Conservation (phyloP, 2,329 filamentous ascomycete genomes). For the Trichophyton verrucosum region DNA sequence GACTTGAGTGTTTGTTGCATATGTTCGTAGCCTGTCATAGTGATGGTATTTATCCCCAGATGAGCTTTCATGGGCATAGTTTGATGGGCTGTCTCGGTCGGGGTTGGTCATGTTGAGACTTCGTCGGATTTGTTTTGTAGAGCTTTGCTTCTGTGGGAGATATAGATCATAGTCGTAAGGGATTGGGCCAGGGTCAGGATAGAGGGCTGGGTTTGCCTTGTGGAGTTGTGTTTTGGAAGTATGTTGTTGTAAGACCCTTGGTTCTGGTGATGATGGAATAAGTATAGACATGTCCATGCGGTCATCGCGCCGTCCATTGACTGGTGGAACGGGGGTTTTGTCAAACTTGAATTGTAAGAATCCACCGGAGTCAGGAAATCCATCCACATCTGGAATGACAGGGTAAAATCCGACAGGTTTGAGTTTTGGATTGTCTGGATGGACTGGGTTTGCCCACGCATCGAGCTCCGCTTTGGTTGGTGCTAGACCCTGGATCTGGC, state of each 20-base stretch:
- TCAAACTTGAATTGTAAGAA: slow-evolving; percentile 51
- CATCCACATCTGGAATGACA: slow-evolving; percentile 48
- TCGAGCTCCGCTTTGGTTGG: slow-evolving; percentile 43
- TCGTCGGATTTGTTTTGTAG: slow-evolving; percentile 41
- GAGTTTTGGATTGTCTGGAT: slow-evolving; percentile 46
- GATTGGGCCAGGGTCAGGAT: slow-evolving; percentile 41
- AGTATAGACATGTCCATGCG: slow-evolving; percentile 49
- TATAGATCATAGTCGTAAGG: slow-evolving; percentile 50
- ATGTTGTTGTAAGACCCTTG: slow-evolving; percentile 37
- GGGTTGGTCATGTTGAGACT: slow-evolving; percentile 44
- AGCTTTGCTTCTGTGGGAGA: slow-evolving; percentile 39
- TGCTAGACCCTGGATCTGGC: slow-evolving; percentile 42
- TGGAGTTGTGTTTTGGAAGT: slow-evolving; percentile 37
- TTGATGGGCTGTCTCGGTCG: slow-evolving; percentile 40
- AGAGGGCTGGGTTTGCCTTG: slow-evolving; percentile 37
- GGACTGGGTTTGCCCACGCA: slow-evolving; percentile 48
- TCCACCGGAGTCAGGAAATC: slow-evolving; percentile 45
- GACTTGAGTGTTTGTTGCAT: slow-evolving; percentile 45
- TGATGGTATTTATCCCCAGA: slow-evolving; percentile 39
- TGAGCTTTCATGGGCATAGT: slow-evolving; percentile 36
- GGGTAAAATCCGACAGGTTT: slow-evolving; percentile 49
- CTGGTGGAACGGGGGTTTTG: slow-evolving; percentile 43
- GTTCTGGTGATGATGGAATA: slow-evolving; percentile 39
- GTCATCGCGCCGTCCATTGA: slow-evolving; percentile 41
- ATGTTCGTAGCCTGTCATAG: slow-evolving; percentile 47